These are phyloP conservation scores for Lepidopterella palustris DNA, from an alignment of 495 filamentous ascomycete genomes.

Conservation along the genomic window DNA sequence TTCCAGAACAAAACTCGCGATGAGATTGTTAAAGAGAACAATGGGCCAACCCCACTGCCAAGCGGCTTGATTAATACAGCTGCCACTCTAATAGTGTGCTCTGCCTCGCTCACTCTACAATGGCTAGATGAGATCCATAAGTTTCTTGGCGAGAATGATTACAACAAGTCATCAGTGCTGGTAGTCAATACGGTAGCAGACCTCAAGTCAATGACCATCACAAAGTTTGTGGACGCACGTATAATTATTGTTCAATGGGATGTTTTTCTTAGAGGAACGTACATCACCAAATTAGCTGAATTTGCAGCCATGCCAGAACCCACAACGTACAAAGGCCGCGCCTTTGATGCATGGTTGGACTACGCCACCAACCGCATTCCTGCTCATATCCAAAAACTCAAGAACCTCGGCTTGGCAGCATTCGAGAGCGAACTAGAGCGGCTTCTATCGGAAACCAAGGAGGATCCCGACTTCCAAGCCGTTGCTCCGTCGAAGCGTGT, in stretches of 20 bases:
- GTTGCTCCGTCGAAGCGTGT: constrained; percentile 28
- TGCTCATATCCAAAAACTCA: constrained; percentile 39
- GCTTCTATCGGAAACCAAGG: constrained; percentile 27
- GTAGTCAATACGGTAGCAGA: constrained; percentile 33
- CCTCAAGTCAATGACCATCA: constrained; percentile 37
- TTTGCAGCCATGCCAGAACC: constrained; percentile 49
- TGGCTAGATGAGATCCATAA: constrained; percentile 58
- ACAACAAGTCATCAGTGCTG: constrained; percentile 38
- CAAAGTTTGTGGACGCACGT: constrained; percentile 43
- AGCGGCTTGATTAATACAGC: constrained; percentile 42
- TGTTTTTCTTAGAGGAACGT: constrained; percentile 42
- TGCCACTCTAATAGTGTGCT: constrained; percentile 66
- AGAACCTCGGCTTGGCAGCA: constrained; percentile 22
- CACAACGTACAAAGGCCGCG: constrained; percentile 36
- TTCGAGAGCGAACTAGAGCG: constrained; percentile 32
- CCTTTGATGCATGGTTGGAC: constrained; percentile 51
- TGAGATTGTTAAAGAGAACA: constrained; percentile 5
- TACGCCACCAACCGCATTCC: constrained; percentile 39
- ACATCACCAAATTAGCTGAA: constrained; percentile 45
- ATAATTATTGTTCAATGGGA: constrained; percentile 52
- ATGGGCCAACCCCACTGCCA: not conserved
- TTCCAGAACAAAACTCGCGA: constrained; percentile 10
- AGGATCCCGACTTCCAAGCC: constrained; percentile 19
- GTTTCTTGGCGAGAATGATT: constrained; percentile 43
- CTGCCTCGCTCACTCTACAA: constrained; percentile 55